Percentiles rank a stretch among this genome's conserved stretches.
Evolutionary conservation across 192 early-diverging fungal species (phyloP).

Genomic region (Coemansia sp.): DNA sequence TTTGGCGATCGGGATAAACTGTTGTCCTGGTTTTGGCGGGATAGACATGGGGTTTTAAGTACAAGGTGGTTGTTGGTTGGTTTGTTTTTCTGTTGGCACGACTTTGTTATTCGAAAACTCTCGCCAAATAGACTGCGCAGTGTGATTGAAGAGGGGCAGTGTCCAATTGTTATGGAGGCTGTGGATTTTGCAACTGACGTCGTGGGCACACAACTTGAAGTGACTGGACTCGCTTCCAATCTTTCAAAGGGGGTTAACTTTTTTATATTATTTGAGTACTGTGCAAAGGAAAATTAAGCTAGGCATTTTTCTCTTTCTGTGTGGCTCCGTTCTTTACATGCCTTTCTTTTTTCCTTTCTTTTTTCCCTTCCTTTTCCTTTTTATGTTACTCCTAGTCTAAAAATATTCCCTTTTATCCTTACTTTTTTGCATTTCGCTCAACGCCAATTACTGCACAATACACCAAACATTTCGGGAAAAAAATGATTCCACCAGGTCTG

Average conservation of each 20-base stretch:
- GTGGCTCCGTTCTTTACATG: too few relatives aligned
- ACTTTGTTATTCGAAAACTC: too few relatives aligned
- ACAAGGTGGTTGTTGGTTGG: too few relatives aligned
- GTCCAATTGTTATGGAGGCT: not conserved
- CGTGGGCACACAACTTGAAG: not conserved
- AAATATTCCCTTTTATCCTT: not conserved
- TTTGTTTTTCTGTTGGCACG: too few relatives aligned
- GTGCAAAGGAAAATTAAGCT: too few relatives aligned
- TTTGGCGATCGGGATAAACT: constrained; percentile 51
- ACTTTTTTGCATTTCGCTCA: not conserved
- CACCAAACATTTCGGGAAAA: not conserved
- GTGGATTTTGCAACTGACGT: not conserved
- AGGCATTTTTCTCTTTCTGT: too few relatives aligned
- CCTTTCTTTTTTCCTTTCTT: not conserved
- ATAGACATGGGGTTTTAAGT: constrained; percentile 18
- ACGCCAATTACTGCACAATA: not conserved
- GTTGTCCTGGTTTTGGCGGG: constrained; percentile 48
- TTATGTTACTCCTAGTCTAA: not conserved
- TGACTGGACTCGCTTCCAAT: too few relatives aligned
- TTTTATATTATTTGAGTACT: not conserved
- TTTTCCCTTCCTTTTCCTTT: constrained; percentile 5
- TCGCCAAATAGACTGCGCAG: too few relatives aligned
- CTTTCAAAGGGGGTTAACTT: too few relatives aligned
- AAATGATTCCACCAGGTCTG: constrained; percentile 37
- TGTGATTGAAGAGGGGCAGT: not conserved